These are phyloP conservation scores for Pythium pectinolyticum DNA, from an alignment of 352 stramenopile species.

Conservation along the genomic window DNA sequence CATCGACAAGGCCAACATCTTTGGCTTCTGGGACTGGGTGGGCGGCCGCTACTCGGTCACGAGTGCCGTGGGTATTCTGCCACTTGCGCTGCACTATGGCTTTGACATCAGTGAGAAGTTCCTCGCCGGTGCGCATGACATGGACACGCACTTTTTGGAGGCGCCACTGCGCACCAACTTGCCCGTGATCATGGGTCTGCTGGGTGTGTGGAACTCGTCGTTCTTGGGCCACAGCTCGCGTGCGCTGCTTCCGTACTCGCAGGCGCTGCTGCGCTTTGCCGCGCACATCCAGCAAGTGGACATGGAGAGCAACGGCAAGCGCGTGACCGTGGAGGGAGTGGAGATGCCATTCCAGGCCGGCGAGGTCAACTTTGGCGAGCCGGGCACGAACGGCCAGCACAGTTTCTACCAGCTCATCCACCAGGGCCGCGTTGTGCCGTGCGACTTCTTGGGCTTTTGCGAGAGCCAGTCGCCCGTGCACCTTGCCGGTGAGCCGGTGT, in stretches of 20 bases:
- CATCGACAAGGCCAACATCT: slow-evolving; percentile 95
- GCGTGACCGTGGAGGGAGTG: slow-evolving; percentile 93
- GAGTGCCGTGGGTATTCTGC: slow-evolving; percentile 95
- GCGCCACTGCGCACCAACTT: slow-evolving; percentile 93
- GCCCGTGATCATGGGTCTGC: slow-evolving; percentile 95
- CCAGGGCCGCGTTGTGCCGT: slow-evolving; percentile 96
- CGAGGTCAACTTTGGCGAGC: slow-evolving; percentile 98
- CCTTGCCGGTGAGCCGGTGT: slow-evolving; percentile 83
- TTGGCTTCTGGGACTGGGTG: slow-evolving; percentile 99
- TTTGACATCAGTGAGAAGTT: slow-evolving; percentile 92
- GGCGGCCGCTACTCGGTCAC: slow-evolving; percentile 97
- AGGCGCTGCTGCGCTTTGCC: slow-evolving; percentile 94
- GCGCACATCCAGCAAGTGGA: slow-evolving; percentile 98
- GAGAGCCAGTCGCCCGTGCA: slow-evolving; percentile 90
- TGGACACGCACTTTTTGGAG: slow-evolving; percentile 97
- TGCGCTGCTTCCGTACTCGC: slow-evolving; percentile 91
- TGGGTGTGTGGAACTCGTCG: slow-evolving; percentile 98
- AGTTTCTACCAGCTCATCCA: slow-evolving; percentile 99
- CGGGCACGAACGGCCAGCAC: slow-evolving; percentile 98
- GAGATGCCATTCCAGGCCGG: slow-evolving; percentile 93
- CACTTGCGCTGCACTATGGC: slow-evolving; percentile 96
- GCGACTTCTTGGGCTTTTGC: slow-evolving; percentile 99
- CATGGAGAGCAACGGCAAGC: slow-evolving; percentile 99
- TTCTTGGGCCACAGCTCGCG: slow-evolving; percentile 95
- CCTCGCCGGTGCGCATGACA: slow-evolving; percentile 94